Conservation (phyloP, 805 yeast species). For the Helenozyma baotianmanensis region DNA sequence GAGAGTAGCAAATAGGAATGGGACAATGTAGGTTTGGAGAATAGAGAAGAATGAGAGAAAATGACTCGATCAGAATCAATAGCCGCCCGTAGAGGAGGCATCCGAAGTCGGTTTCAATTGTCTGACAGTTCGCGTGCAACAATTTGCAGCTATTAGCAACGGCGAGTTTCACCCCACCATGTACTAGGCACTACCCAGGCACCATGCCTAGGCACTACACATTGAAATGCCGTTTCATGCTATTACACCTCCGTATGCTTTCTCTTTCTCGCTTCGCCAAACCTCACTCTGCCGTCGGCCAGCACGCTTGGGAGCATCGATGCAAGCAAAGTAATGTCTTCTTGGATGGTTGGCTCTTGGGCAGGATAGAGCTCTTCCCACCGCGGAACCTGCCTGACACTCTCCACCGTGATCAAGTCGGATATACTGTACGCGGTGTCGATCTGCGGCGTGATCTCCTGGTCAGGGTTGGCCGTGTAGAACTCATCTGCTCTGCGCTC, state of each 20-base stretch:
- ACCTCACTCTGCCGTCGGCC: conserved; percentile 4
- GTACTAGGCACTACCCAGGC: too few species aligned
- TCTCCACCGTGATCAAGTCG: conserved; percentile 1
- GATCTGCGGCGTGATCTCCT: conserved; percentile 10
- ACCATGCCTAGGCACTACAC: too few species aligned
- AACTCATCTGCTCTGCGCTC: conserved; percentile 17
- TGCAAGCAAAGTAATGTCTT: conserved; percentile 3
- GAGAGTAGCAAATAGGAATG: too few species aligned
- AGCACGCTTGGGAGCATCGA: conserved; percentile 7
- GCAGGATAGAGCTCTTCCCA: conserved; percentile 5
- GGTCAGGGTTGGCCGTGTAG: conserved; percentile 3
- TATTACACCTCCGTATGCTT: conserved; percentile 3
- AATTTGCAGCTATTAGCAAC: too few species aligned
- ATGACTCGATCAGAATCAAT: too few species aligned
- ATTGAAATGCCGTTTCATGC: too few species aligned
- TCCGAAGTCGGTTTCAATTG: too few species aligned
- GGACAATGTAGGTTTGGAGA: too few species aligned
- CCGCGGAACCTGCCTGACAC: conserved; percentile 4
- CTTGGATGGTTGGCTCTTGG: background rate
- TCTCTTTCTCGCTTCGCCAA: conserved; percentile 6
- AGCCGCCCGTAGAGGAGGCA: too few species aligned
- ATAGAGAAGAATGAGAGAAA: too few species aligned
- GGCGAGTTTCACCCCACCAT: too few species aligned
- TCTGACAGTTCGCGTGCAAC: too few species aligned
- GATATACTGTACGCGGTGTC: conserved; percentile 5